Evolutionary conservation across 2,329 filamentous ascomycete species (phyloP).

Genomic region (Coniella vitis): DNA sequence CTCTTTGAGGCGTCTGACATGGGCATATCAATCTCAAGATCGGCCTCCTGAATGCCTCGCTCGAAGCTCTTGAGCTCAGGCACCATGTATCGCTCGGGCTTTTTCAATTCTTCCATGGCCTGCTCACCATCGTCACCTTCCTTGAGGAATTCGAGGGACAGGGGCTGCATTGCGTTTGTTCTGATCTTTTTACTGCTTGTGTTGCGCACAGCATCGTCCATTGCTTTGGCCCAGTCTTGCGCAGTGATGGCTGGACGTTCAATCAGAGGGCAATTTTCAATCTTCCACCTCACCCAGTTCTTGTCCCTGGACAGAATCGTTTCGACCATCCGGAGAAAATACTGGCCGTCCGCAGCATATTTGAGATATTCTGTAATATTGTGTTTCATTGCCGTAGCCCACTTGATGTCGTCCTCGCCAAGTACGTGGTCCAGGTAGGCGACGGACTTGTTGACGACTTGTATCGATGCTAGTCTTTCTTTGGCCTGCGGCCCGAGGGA

Average conservation of each 20-base stretch:
- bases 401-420: conserved; percentile 81
- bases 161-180: conserved; percentile 60
- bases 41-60: conserved; percentile 66
- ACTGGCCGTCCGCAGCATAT: conserved; percentile 74
- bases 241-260: conserved; percentile 65
- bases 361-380: conserved; percentile 78
- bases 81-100: conserved; percentile 55
- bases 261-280: conserved; percentile 85
- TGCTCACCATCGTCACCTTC: conserved; percentile 48
- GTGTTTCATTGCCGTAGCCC: conserved; percentile 72
- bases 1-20: conserved; percentile 52
- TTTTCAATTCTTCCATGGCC: conserved; percentile 64
- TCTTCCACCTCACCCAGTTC: conserved; percentile 99
- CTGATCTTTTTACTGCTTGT: conserved; percentile 67
- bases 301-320: conserved; percentile 93
- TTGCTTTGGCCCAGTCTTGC: conserved; percentile 62
- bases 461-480: conserved; percentile 62
- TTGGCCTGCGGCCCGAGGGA: conserved; percentile 79
- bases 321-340: conserved; percentile 95
- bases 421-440: conserved; percentile 70
- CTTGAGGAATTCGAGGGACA: conserved; percentile 72
- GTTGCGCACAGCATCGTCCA: conserved; percentile 55
- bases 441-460: conserved; percentile 73
- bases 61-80: conserved; percentile 67
- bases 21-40: conserved; percentile 82